Base-by-base conservation (phyloP, 177 flowering plant genomes). In the Vitis hybrid region DNA sequence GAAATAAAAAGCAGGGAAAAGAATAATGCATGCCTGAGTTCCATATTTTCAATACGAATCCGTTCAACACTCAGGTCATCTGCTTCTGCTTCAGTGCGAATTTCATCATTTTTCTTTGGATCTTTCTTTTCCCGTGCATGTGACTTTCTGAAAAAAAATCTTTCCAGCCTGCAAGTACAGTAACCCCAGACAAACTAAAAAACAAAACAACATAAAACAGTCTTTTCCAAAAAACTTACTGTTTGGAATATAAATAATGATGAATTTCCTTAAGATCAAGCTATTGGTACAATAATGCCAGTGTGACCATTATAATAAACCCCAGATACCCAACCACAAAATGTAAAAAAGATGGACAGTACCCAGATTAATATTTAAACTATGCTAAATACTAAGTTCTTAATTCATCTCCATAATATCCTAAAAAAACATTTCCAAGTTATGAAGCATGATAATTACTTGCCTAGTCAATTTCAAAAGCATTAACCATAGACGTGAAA, bases 11-110 rank as follows among this genome's bases (percentile, higher is more conserved):
- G 27, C 13, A 18, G 21, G 73, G 67, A 58, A n/a, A 41, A 5
- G 46, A 5, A 41, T 41, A 41, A 41, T 41, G 46, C 46, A 41
- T 66, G 89, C 97, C 98, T 93, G 68, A 93, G 66, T 67, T 90
- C 85, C 91, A 91, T 83, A 62, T 87, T 93, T 73, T 94, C 91
- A 63, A 94, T 78, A 63, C 94, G 93, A 17, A 85, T 83, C 30
- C 98, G 88, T 74, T 92, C 98, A 63, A 91, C 90, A 71, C 13
- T 77, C 13, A 91, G 67, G n/a, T 86, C 94, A 57, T 86, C 86
- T 46, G 74, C 64, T 13, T 79, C 83, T 46, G 64, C 70, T 54
- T 85, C 94, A 74, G 76, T 4, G 46, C 4, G 41, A 62, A 87
- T 72, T 63, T 87, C 93, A 80, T 90, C 97, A 73, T 82, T 82